Conservation (phyloP, 306 rosid species). For the Dicorynia guianensis region DNA sequence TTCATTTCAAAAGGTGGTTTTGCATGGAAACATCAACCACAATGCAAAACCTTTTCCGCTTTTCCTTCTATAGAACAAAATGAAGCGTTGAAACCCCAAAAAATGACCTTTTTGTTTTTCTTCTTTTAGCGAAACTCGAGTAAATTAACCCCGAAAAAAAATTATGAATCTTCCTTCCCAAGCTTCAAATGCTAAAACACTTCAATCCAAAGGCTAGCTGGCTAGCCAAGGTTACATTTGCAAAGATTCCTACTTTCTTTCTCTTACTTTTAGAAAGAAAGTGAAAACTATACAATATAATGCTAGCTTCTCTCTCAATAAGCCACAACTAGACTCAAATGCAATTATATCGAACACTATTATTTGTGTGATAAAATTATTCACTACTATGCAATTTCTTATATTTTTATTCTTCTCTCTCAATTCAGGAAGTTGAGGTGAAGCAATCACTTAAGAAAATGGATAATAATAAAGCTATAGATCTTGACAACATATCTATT, state of each 20-base stretch:
- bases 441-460: no score
- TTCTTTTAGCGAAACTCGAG: background rate
- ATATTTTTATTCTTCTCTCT: no score
- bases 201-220: constrained; percentile 17
- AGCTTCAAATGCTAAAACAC: constrained; percentile 31
- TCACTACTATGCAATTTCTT: no score
- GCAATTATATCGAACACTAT: no score
- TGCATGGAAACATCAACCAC: constrained; percentile 50
- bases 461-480: no score
- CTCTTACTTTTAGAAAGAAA: no score
- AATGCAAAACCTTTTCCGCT: constrained; percentile 5
- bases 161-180: constrained; percentile 34
- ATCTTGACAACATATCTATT: no score
- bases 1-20: constrained; percentile 36
- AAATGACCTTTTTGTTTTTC: background rate
- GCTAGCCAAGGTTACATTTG: constrained; percentile 15
- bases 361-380: no score
- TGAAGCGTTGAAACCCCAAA: constrained; percentile 32
- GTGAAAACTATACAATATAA: no score
- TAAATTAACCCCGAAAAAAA: background rate
- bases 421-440: no score
- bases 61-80: constrained; percentile 6
- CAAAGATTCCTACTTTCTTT: constrained; percentile 7
- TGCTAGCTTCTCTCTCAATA: no score
- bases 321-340: no score